Base-by-base conservation (phyloP, 2,329 filamentous ascomycete genomes). In the Sporothrix variecibatus region DNA sequence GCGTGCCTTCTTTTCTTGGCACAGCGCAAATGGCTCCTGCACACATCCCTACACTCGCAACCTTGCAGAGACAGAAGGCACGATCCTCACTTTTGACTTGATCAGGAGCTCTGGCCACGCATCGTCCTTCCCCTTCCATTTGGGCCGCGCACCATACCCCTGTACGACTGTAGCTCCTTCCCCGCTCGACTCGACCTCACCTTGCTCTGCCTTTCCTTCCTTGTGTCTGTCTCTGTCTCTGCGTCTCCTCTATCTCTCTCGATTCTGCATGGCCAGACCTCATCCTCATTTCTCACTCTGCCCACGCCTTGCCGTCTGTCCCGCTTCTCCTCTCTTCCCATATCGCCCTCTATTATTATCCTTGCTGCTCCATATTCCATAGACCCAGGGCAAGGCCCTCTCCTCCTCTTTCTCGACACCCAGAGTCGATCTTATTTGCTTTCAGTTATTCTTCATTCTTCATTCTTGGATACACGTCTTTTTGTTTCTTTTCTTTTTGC, bases 341-440 rank as follows among this genome's bases (percentile, higher is more conserved):
- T 31, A 38, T 9, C 58, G 12, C 58, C 43, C 51, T 73, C 72
- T 73, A 15, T 26, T 69, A 46, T 65, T 68, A 43, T 46, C 68
- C 31, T 17, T 71, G 51, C 23, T 67, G 20, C 49, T 73, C 71
- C 62, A 67, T 49, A 58, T 34, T 56, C 60, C 31, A 72, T 34
- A 73, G 62, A 1, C 9, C 34, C 38, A 20, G 17, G 17, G 40
- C 23, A 23, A 46, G 28, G 23, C 70, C 43, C 40, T 15, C 43
- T 49, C 43, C 43, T 49, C 43, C 43, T 49, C 43, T 49, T 49
- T 49, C 43, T 23, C 40, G 70, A 62, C 28, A 67, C 31, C 31
- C 31, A 56, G 3, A 43, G 64, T 28, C 51, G 51, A 73, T 60
- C 64, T 60, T 69, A n/a, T 60, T 73, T 62, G 62, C 40, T 62